Conservation (phyloP, 83 land plant genomes). For the Thuja plicata region DNA sequence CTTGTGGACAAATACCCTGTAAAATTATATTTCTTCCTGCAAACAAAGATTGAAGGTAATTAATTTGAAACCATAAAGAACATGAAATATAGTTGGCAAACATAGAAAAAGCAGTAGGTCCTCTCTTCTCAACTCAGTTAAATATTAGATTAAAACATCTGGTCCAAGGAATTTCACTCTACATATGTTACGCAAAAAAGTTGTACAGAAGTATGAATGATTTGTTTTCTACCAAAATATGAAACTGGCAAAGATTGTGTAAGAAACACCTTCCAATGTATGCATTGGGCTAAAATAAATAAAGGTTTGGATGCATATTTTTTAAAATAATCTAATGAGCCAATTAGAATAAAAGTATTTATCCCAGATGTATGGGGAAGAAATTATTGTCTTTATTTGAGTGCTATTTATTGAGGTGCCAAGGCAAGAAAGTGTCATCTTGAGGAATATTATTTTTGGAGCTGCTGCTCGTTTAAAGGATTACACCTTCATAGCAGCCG, state of each 20-base stretch:
- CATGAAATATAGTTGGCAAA: background rate
- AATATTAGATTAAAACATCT: background rate
- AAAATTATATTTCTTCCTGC: conserved; percentile 91
- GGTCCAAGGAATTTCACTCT: background rate
- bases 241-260: background rate
- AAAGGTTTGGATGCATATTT: no score
- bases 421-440: no score
- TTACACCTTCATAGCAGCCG: no score
- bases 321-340: no score
- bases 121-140: background rate
- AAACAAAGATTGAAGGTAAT: background rate
- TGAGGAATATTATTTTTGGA: no score
- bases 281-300: no score
- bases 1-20: conserved; percentile 89
- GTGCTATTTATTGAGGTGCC: no score
- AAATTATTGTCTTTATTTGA: no score
- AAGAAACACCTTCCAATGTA: no score
- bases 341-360: no score
- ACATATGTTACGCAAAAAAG: background rate
- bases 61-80: background rate
- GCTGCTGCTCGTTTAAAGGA: no score
- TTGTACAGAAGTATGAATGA: background rate
- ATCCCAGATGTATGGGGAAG: no score
- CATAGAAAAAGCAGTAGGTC: background rate
- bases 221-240: background rate